Percentiles rank a stretch among this genome's conserved stretches.
Evolutionary conservation across 352 stramenopile species (phyloP).

Genomic region (Phytophthora kernoviae): DNA sequence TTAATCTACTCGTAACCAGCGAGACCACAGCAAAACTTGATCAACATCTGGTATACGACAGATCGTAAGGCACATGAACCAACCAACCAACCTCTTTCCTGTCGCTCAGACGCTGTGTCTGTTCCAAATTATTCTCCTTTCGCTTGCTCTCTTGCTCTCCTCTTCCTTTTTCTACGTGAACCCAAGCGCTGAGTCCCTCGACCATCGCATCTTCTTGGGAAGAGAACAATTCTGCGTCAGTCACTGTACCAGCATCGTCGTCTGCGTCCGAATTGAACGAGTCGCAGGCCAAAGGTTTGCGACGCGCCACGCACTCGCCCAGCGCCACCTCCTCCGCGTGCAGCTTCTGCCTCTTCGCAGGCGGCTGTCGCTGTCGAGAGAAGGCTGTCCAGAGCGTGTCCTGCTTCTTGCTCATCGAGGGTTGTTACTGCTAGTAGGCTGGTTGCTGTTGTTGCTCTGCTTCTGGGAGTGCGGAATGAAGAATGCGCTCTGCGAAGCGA

Average conservation of each 20-base stretch:
- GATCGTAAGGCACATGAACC: neutral
- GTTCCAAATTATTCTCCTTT: no score
- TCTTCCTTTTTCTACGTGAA: slow-evolving; percentile 3
- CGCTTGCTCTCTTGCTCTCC: neutral
- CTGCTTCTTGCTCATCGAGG: slow-evolving; percentile 47
- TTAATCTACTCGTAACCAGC: slow-evolving; percentile 57
- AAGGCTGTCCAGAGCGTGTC: slow-evolving; percentile 52
- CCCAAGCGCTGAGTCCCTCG: slow-evolving; percentile 2
- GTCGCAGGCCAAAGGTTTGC: slow-evolving; percentile 12
- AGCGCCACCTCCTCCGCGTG: slow-evolving; percentile 5
- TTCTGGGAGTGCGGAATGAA: slow-evolving; percentile 14
- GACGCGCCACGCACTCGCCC: slow-evolving; percentile 8
- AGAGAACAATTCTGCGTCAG: slow-evolving; percentile 60
- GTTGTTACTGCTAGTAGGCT: neutral
- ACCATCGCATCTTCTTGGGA: slow-evolving; percentile 50
- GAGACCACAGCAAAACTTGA: slow-evolving; percentile 3
- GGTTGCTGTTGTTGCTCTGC: neutral
- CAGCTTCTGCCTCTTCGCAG: slow-evolving; percentile 35
- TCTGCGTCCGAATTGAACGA: slow-evolving; percentile 13
- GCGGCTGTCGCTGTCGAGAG: slow-evolving; percentile 35
- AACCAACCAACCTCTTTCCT: slow-evolving; percentile 51
- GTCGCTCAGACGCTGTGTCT: slow-evolving; percentile 35
- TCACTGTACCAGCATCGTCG: slow-evolving; percentile 47
- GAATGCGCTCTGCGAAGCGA: slow-evolving; percentile 11
- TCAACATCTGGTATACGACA: neutral